phyloP scores from a whole-genome alignment of 164 flowering plant genomes.

The Magnolia sinica region DNA sequence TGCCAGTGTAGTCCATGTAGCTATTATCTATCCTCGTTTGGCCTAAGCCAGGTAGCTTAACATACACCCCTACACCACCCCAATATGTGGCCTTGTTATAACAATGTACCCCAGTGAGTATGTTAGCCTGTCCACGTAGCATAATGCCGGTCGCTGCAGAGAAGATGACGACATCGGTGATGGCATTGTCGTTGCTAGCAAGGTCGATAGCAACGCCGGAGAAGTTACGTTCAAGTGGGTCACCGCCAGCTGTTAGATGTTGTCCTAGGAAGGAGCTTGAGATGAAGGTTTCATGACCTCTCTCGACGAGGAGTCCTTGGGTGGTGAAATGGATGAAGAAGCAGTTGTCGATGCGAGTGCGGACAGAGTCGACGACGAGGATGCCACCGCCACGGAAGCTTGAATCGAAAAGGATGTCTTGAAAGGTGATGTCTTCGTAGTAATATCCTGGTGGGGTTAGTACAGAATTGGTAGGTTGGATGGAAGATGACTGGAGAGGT shows the following conservation, averaged over 20 bases:
- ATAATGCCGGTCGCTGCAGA: constrained; percentile 47
- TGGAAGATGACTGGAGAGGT: not conserved
- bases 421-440: constrained; percentile 43
- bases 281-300: constrained; percentile 25
- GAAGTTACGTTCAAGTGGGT: constrained; percentile 34
- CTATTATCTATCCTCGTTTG: constrained; percentile 20
- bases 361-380: constrained; percentile 30
- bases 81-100: constrained; percentile 57
- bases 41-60: constrained; percentile 17
- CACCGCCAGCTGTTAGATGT: constrained; percentile 43
- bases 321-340: constrained; percentile 25
- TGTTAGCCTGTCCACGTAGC: constrained; percentile 50
- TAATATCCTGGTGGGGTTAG: constrained; percentile 16
- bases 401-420: constrained; percentile 50
- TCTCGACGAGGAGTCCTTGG: constrained; percentile 16
- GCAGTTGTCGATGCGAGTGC: constrained; percentile 35
- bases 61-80: constrained; percentile 48
- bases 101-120: constrained; percentile 56
- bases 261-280: constrained; percentile 22
- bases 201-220: constrained; percentile 44
- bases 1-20: not conserved
- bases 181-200: constrained; percentile 43
- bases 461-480: not conserved
- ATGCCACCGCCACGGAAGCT: constrained; percentile 45
- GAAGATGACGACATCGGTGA: constrained; percentile 50